phyloP scores from a whole-genome alignment of 2,329 filamentous ascomycete species.

The Curvularia eragrostidis region DNA sequence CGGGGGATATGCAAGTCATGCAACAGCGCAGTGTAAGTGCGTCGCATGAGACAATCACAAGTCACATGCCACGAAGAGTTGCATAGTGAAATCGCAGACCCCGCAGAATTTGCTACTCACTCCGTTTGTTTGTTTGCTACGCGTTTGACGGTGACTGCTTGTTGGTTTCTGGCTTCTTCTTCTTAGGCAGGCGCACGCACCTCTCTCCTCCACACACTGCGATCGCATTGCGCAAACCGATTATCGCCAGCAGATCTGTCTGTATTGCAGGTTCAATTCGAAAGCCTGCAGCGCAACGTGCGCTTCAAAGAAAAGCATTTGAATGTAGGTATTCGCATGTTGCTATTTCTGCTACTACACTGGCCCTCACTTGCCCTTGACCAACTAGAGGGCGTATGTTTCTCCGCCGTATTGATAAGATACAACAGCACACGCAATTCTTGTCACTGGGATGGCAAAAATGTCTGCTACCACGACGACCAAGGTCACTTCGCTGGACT shows the following conservation, averaged over 20 bases:
- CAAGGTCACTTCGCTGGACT: constrained; percentile 33
- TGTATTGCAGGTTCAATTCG: not conserved
- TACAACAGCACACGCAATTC: not conserved
- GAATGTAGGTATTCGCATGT: not conserved
- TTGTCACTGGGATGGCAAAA: not conserved
- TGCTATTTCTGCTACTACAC: not conserved
- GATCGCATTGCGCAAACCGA: constrained; percentile 9
- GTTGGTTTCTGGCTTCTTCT: constrained; percentile 11
- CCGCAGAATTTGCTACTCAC: not conserved
- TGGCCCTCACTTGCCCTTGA: not conserved
- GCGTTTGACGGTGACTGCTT: constrained; percentile 1
- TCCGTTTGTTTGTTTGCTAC: constrained; percentile 1
- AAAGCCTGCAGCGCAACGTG: not conserved
- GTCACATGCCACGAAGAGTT: constrained; percentile 14
- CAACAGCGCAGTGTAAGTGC: constrained; percentile 26
- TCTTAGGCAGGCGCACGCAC: constrained; percentile 23
- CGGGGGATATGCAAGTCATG: constrained; percentile 46
- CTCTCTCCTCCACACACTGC: constrained; percentile 14
- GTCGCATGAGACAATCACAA: constrained; percentile 6
- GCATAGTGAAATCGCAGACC: constrained; percentile 11
- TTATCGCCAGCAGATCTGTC: not conserved
- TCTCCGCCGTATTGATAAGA: not conserved
- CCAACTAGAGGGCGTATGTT: not conserved
- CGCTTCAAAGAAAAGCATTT: not conserved
- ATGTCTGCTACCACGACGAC: constrained; percentile 15